Evolutionary conservation across 108 stramenopile genomes (phyloP).

Genomic region (Mediolabrus comicus): DNA sequence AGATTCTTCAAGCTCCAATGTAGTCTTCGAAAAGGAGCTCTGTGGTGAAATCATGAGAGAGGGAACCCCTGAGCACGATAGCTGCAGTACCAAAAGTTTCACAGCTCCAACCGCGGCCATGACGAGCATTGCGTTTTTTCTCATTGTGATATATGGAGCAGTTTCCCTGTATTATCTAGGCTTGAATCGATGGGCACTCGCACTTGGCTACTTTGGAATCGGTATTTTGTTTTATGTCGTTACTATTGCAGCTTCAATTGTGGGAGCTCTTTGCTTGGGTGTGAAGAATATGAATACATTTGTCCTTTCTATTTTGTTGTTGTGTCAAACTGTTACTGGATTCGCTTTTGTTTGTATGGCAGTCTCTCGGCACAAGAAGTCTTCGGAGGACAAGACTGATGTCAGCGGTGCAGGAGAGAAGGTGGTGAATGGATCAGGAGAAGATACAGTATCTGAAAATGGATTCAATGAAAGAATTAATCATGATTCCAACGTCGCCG

Average conservation of each 20-base stretch:
- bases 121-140: slow-evolving; percentile 3
- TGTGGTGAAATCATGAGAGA: slow-evolving; percentile 42
- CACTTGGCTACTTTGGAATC: slow-evolving; percentile 26
- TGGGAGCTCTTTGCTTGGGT: slow-evolving; percentile 32
- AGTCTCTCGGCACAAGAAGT: neutral
- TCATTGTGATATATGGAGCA: slow-evolving; percentile 13
- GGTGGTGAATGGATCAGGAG: neutral
- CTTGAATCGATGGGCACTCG: slow-evolving; percentile 6
- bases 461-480: neutral
- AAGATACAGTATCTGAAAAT: neutral
- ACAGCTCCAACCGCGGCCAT: slow-evolving; percentile 11
- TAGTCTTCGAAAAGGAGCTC: slow-evolving; percentile 34
- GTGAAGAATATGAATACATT: slow-evolving; percentile 23
- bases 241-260: slow-evolving; percentile 17
- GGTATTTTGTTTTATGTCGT: slow-evolving; percentile 22
- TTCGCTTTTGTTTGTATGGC: slow-evolving; percentile 26
- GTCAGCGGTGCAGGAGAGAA: neutral
- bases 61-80: slow-evolving; percentile 22
- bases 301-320: slow-evolving; percentile 17
- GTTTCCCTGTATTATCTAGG: slow-evolving; percentile 28
- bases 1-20: slow-evolving; percentile 12
- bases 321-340: slow-evolving; percentile 20
- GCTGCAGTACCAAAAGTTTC: slow-evolving; percentile 18
- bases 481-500: neutral
- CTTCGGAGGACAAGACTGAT: neutral